Percentiles rank a stretch among this genome's conserved stretches.
phyloP scores from a whole-genome alignment of 2,329 filamentous ascomycete species.

The Sporothrix luriei region DNA sequence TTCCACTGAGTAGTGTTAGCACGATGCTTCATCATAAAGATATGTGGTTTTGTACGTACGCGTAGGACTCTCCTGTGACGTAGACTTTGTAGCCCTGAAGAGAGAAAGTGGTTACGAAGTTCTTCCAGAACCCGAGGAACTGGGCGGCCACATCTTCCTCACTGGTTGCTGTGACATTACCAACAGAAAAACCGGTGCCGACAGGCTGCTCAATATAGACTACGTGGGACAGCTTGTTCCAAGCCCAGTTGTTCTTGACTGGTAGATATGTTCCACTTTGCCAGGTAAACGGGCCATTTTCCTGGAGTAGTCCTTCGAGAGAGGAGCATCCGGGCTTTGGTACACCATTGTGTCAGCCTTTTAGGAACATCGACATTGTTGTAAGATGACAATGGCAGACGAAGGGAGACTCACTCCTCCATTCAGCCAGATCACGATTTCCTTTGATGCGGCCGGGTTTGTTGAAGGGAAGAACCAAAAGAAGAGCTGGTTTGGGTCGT shows the following conservation, averaged over 20 bases:
- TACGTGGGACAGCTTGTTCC: constrained; percentile 75
- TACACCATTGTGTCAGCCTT: background rate
- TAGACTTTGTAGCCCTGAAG: constrained; percentile 70
- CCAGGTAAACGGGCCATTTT: constrained; percentile 76
- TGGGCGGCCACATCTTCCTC: constrained; percentile 70
- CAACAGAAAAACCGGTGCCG: constrained; percentile 69
- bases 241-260: constrained; percentile 68
- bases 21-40: background rate
- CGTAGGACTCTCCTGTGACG: constrained; percentile 73
- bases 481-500: constrained; percentile 56
- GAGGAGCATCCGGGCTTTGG: constrained; percentile 60
- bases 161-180: constrained; percentile 63
- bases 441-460: constrained; percentile 54
- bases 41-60: constrained; percentile 40
- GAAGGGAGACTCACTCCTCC: constrained; percentile 48
- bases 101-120: constrained; percentile 72
- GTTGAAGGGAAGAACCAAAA: constrained; percentile 69
- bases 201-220: constrained; percentile 73
- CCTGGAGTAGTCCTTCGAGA: constrained; percentile 70
- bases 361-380: background rate
- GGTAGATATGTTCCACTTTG: constrained; percentile 69
- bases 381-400: background rate
- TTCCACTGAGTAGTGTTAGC: constrained; percentile 47
- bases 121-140: constrained; percentile 77
- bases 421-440: constrained; percentile 65